Percentiles rank a stretch among this genome's conserved stretches.
Conservation (phyloP, 2,329 filamentous ascomycete genomes). For the Penicillium sp. region DNA sequence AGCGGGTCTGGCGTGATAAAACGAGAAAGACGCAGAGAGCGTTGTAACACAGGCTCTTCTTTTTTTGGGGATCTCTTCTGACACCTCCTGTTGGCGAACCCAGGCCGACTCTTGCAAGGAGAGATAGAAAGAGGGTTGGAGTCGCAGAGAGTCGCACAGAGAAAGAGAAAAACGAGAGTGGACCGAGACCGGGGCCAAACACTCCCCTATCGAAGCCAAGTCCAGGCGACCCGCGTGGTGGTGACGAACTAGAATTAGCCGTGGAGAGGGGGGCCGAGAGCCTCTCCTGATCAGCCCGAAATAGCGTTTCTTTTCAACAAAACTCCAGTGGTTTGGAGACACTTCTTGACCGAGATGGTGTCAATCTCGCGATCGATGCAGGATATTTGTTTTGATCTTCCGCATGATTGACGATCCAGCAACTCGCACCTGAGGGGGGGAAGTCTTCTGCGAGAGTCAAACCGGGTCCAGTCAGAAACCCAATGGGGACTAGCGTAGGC, state of each 20-base stretch:
- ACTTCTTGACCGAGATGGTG: not conserved
- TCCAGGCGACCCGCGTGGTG: slow-evolving; percentile 27
- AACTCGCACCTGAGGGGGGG: not conserved
- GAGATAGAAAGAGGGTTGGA: not conserved
- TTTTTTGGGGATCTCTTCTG: not conserved
- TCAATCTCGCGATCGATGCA: not conserved
- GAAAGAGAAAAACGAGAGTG: slow-evolving; percentile 21
- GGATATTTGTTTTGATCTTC: slow-evolving; percentile 1
- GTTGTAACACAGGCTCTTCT: slow-evolving; percentile 8
- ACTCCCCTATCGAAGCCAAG: slow-evolving; percentile 28
- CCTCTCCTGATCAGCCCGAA: not conserved
- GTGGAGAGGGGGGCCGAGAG: slow-evolving; percentile 12
- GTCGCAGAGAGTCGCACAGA: not conserved
- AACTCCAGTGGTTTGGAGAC: not conserved
- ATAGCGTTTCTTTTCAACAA: slow-evolving; percentile 2
- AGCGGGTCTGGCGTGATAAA: slow-evolving; percentile 15
- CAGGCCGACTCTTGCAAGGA: slow-evolving; percentile 2
- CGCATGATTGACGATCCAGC: not conserved
- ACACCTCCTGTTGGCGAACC: not conserved
- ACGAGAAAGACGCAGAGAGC: slow-evolving; percentile 9
- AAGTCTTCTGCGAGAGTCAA: slow-evolving; percentile 3
- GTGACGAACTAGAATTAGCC: slow-evolving; percentile 15
- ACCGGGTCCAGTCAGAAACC: not conserved
- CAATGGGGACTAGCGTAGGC: slow-evolving; percentile 7
- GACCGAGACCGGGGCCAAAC: slow-evolving; percentile 23